Conservation (phyloP, 305 asterid genomes). For the Fraxinus platypoda region DNA sequence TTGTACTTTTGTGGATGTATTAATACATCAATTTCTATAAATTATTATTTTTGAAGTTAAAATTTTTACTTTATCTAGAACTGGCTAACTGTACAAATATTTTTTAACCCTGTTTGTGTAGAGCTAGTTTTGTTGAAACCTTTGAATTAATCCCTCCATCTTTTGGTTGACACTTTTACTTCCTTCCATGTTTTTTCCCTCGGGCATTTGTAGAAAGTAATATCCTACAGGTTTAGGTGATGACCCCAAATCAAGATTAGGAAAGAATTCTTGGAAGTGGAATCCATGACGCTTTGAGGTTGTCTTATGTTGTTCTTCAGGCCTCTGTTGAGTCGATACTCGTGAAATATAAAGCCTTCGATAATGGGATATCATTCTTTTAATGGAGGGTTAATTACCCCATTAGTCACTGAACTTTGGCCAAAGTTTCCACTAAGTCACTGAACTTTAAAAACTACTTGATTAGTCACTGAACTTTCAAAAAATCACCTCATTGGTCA, state of each 20-base stretch:
- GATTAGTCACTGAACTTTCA: too few species aligned
- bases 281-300: too few species aligned
- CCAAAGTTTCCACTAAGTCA: too few species aligned
- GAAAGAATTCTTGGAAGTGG: too few species aligned
- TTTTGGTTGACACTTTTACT: neutral
- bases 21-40: neutral
- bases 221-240: neutral
- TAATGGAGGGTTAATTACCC: too few species aligned
- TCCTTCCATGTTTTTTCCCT: neutral
- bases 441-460: too few species aligned
- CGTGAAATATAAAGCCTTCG: neutral
- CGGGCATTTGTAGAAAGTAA: neutral
- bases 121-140: neutral
- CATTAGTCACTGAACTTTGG: too few species aligned
- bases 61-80: too few species aligned
- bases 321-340: neutral
- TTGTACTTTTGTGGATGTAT: neutral
- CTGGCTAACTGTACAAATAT: too few species aligned
- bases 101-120: neutral
- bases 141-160: neutral
- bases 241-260: neutral
- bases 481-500: too few species aligned
- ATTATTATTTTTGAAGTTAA: too few species aligned
- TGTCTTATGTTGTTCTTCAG: neutral
- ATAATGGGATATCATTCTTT: neutral